Percentiles rank a stretch among this genome's conserved stretches.
Conservation (phyloP, 306 rosid species). For the Pyrus bretschneideri region DNA sequence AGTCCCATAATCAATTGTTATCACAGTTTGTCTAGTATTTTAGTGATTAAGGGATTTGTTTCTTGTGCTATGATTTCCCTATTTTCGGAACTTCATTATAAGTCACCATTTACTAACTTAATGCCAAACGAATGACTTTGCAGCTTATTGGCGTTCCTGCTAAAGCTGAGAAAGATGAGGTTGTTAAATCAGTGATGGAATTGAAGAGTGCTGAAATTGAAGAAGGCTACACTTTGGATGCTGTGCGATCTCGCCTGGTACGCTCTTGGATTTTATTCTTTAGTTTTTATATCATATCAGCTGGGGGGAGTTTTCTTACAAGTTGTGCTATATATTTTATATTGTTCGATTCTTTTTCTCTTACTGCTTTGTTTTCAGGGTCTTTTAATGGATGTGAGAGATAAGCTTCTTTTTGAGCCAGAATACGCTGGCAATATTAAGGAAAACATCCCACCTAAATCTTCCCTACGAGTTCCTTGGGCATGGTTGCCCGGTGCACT, state of each 20-base stretch:
- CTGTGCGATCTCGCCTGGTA: conserved; percentile 77
- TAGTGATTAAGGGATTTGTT: not conserved
- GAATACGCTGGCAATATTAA: conserved; percentile 80
- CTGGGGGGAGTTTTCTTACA: not conserved
- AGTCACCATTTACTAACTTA: conserved; percentile 12
- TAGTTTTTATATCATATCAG: not conserved
- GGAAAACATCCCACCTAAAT: conserved; percentile 81
- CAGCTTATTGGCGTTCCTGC: conserved; percentile 87
- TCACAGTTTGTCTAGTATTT: not conserved
- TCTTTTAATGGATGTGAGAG: conserved; percentile 88
- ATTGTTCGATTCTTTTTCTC: not conserved
- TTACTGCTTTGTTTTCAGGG: conserved; percentile 41
- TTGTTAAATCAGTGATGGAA: conserved; percentile 86
- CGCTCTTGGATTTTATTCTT: not conserved
- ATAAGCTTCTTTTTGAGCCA: conserved; percentile 94
- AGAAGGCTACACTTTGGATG: conserved; percentile 78
- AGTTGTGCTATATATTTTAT: not conserved
- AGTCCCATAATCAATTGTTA: not conserved
- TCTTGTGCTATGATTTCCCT: not conserved
- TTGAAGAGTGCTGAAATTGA: conserved; percentile 77
- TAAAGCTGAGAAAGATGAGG: conserved; percentile 92
- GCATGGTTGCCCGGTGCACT: conserved; percentile 88
- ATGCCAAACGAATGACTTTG: conserved; percentile 19
- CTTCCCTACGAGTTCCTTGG: conserved; percentile 76
- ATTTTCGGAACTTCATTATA: not conserved